A percentile compares a stretch with the other conserved stretches of the same genome.
Evolutionary conservation across 176 grass and related monocot genomes (phyloP).

Genomic region (Neostapfia colusana): DNA sequence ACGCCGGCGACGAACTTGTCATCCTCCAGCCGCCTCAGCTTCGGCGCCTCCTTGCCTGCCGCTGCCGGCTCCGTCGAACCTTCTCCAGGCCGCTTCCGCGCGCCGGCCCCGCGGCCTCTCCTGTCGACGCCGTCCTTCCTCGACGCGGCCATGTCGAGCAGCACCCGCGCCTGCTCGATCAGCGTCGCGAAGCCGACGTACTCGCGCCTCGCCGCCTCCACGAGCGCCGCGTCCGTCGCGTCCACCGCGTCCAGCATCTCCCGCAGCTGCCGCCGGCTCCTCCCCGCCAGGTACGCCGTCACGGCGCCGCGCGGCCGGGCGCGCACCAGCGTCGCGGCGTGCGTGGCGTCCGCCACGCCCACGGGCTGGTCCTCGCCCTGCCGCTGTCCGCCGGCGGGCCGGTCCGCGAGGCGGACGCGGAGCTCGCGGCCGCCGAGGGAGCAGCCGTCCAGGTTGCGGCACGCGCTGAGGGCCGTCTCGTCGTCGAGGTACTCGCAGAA

Average conservation of each 20-base stretch:
- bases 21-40: conserved; percentile 6
- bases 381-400: no score
- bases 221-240: neutral
- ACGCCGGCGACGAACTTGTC: neutral
- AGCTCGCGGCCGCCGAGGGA: conserved; percentile 19
- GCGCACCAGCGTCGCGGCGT: neutral
- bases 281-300: conserved; percentile 1
- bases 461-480: conserved; percentile 35
- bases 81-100: neutral
- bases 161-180: conserved; percentile 32
- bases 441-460: conserved; percentile 35
- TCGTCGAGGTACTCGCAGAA: conserved; percentile 46
- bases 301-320: neutral
- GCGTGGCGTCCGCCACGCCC: conserved; percentile 16
- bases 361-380: neutral
- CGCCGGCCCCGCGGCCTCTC: neutral
- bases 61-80: neutral
- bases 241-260: neutral
- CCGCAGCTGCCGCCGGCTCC: conserved; percentile 3
- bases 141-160: conserved; percentile 8
- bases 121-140: neutral
- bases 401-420: conserved; percentile 23
- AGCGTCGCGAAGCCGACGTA: neutral
- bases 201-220: neutral
- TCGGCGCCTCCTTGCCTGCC: neutral